Conservation (phyloP, 805 yeast species). For the Zygoascus flipseniorum region DNA sequence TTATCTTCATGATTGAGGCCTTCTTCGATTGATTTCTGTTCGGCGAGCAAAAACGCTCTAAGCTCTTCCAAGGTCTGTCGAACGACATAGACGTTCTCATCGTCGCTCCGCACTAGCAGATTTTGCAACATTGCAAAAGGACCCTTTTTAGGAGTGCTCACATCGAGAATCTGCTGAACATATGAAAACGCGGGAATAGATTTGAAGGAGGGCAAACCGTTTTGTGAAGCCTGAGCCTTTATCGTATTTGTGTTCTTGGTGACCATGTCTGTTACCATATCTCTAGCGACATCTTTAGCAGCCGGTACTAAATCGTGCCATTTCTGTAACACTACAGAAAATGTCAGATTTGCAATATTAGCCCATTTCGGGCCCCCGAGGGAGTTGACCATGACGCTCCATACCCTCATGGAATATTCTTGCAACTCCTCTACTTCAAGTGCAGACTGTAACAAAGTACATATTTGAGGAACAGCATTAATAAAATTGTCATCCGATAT, state of each 20-base stretch:
- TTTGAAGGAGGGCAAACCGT: slow-evolving; percentile 18
- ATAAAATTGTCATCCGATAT: slow-evolving; percentile 46
- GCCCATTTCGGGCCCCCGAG: slow-evolving; percentile 50
- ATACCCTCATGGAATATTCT: slow-evolving; percentile 53
- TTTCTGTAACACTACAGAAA: slow-evolving; percentile 64
- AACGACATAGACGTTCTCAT: slow-evolving; percentile 63
- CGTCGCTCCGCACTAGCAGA: slow-evolving; percentile 46
- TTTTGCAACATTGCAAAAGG: slow-evolving; percentile 17
- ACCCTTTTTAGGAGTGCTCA: not conserved
- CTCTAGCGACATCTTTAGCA: slow-evolving; percentile 44
- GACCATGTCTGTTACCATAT: slow-evolving; percentile 36
- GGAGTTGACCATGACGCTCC: slow-evolving; percentile 53
- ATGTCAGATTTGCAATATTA: slow-evolving; percentile 62
- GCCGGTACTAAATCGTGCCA: slow-evolving; percentile 46
- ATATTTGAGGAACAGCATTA: slow-evolving; percentile 73
- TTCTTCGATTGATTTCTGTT: slow-evolving; percentile 14
- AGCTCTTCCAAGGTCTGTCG: slow-evolving; percentile 64
- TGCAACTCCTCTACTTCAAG: slow-evolving; percentile 56
- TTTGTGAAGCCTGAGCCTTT: not conserved
- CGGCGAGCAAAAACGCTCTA: slow-evolving; percentile 35
- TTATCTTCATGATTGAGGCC: slow-evolving; percentile 7
- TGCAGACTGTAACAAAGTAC: slow-evolving; percentile 76
- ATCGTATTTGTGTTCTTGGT: slow-evolving; percentile 16
- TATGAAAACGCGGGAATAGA: not conserved
- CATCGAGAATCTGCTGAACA: not conserved